Percentiles rank a stretch among this genome's conserved stretches.
phyloP scores from a whole-genome alignment of 495 filamentous ascomycete genomes.

The Trichocladium uniseriatum region DNA sequence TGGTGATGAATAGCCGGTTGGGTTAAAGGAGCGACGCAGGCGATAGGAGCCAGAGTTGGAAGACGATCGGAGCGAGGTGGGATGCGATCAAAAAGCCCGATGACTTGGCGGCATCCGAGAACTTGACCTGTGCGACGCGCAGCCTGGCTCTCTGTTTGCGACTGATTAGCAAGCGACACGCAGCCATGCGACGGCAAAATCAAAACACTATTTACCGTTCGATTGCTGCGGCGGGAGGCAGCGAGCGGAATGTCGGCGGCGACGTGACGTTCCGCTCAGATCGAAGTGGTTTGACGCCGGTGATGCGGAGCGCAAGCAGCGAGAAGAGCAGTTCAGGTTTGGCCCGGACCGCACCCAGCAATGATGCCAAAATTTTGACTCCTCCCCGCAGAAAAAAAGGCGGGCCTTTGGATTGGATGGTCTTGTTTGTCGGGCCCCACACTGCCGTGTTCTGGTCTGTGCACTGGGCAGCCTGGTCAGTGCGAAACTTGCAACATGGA shows the following conservation, averaged over 20 bases:
- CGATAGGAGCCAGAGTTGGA: neutral
- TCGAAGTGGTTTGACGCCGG: slow-evolving; percentile 9
- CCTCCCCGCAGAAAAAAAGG: slow-evolving; percentile 25
- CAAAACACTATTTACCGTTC: neutral
- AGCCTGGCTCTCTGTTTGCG: slow-evolving; percentile 15
- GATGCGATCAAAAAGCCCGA: slow-evolving; percentile 10
- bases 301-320: slow-evolving; percentile 11
- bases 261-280: slow-evolving; percentile 1
- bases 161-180: neutral
- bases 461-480: neutral
- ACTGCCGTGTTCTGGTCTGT: neutral
- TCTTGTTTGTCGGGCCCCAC: slow-evolving; percentile 1
- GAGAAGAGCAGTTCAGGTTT: neutral
- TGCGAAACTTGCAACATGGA: no score
- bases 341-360: slow-evolving; percentile 10
- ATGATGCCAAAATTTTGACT: slow-evolving; percentile 27
- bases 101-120: slow-evolving; percentile 11
- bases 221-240: slow-evolving; percentile 6
- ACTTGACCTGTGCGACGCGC: slow-evolving; percentile 18
- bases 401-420: slow-evolving; percentile 14
- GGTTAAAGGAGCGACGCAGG: neutral
- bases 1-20: neutral
- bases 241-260: neutral
- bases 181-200: neutral
- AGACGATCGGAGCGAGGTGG: neutral